Conservation (phyloP, 306 rosid species). For the Begonia loranthoides region DNA sequence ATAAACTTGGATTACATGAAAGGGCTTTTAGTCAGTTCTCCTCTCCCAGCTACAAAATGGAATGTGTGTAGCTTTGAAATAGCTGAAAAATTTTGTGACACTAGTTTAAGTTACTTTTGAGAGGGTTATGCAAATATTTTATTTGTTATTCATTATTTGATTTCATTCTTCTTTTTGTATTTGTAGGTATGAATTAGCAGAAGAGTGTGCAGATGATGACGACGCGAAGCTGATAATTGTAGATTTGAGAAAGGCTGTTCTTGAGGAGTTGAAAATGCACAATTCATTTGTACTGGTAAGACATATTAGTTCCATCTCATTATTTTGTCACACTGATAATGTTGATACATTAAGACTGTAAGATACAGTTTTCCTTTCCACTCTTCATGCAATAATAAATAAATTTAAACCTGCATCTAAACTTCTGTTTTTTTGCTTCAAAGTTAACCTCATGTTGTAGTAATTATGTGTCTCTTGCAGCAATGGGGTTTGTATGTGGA, state of each 20-base stretch:
- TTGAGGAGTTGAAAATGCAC: constrained; percentile 55
- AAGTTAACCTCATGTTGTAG: no score
- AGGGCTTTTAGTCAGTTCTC: neutral
- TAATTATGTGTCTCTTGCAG: constrained; percentile 22
- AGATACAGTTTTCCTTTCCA: no score
- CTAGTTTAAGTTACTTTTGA: neutral
- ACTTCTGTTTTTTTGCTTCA: no score
- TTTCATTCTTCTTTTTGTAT: constrained; percentile 1
- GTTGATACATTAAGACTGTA: no score
- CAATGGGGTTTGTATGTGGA: constrained; percentile 66
- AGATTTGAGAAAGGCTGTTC: constrained; percentile 26
- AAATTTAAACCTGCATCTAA: no score
- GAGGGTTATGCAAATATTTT: neutral
- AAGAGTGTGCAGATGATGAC: constrained; percentile 91
- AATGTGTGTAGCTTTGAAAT: neutral
- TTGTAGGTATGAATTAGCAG: constrained; percentile 51
- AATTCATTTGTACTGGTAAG: constrained; percentile 55
- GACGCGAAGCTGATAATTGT: constrained; percentile 55
- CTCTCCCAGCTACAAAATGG: neutral
- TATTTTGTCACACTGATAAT: no score
- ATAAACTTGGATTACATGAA: no score
- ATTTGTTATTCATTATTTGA: neutral
- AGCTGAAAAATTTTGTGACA: neutral
- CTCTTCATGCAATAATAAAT: no score
- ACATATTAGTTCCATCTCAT: constrained; percentile 2